phyloP scores from a whole-genome alignment of 192 early-diverging fungal species.

The Chytriomyces sp. region DNA sequence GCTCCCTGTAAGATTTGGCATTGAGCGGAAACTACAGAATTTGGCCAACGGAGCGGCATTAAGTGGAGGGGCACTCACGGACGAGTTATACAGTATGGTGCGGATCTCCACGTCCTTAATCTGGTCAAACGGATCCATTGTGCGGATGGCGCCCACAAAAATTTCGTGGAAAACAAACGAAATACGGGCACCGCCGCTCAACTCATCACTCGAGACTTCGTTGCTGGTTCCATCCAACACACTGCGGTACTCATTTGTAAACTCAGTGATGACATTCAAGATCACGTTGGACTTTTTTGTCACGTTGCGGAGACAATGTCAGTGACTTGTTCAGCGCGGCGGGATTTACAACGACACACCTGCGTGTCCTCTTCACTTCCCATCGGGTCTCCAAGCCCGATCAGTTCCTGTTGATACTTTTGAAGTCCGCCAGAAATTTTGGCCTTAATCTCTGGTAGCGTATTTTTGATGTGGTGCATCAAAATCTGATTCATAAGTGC shows the following conservation, averaged over 20 bases:
- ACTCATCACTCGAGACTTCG: constrained; percentile 91
- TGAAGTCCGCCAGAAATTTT: constrained; percentile 85
- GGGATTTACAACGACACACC: constrained; percentile 28
- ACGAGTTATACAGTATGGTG: constrained; percentile 97
- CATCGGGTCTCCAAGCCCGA: constrained; percentile 88
- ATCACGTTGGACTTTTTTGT: constrained; percentile 73
- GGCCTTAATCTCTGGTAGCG: constrained; percentile 97
- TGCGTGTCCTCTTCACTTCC: constrained; percentile 70
- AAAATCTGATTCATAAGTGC: constrained; percentile 68
- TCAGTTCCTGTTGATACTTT: constrained; percentile 87
- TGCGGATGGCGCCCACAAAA: constrained; percentile 85
- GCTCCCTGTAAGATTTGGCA: constrained; percentile 68
- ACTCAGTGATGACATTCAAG: constrained; percentile 98
- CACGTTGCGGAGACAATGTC: neutral
- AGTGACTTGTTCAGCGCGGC: neutral
- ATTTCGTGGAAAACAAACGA: constrained; percentile 99
- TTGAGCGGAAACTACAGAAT: neutral
- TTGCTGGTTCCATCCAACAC: constrained; percentile 95
- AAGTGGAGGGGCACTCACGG: constrained; percentile 47
- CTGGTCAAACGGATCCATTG: constrained; percentile 97
- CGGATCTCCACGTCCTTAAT: constrained; percentile 99
- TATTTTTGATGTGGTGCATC: constrained; percentile 99
- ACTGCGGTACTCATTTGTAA: constrained; percentile 94
- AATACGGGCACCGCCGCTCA: constrained; percentile 98
- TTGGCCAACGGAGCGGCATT: neutral